These are phyloP conservation scores for Helotiales sp. DNA, from an alignment of 2,329 filamentous ascomycete genomes.

Conservation along the genomic window DNA sequence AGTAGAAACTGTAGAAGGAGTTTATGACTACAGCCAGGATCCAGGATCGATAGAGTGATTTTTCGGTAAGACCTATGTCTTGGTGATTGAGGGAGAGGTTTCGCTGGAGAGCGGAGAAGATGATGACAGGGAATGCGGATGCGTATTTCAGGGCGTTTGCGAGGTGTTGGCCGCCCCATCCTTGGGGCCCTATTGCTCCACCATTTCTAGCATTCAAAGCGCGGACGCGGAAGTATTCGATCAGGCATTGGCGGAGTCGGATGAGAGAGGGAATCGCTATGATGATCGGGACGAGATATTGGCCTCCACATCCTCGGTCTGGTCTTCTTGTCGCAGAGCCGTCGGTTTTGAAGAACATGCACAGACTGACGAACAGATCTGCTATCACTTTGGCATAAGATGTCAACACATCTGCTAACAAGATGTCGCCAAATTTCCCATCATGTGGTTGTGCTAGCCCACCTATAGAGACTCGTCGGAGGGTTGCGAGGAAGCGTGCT, in stretches of 20 bases:
- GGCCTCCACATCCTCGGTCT: slow-evolving; percentile 78
- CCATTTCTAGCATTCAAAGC: slow-evolving; percentile 51
- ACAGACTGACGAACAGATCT: slow-evolving; percentile 84
- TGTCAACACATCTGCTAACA: slow-evolving; percentile 91
- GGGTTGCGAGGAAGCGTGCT: slow-evolving; percentile 69
- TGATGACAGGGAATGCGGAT: slow-evolving; percentile 89
- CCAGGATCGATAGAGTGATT: slow-evolving; percentile 59
- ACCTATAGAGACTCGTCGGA: slow-evolving; percentile 79
- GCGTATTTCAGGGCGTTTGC: slow-evolving; percentile 95
- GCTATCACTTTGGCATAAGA: slow-evolving; percentile 91
- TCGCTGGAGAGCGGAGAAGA: slow-evolving; percentile 74
- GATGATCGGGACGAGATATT: slow-evolving; percentile 77
- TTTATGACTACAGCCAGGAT: slow-evolving; percentile 75
- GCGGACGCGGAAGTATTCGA: slow-evolving; percentile 76
- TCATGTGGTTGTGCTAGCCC: slow-evolving; percentile 84
- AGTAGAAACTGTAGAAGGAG: slow-evolving; percentile 95
- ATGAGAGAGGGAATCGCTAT: slow-evolving; percentile 82
- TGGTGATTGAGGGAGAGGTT: slow-evolving; percentile 46
- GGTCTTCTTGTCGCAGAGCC: slow-evolving; percentile 77
- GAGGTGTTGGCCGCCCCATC: slow-evolving; percentile 83
- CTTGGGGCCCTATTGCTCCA: slow-evolving; percentile 45
- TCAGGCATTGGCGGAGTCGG: slow-evolving; percentile 87
- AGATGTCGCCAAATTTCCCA: slow-evolving; percentile 91
- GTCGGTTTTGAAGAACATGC: slow-evolving; percentile 80
- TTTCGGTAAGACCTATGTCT: slow-evolving; percentile 40